phyloP scores from a whole-genome alignment of 2,329 filamentous ascomycete genomes.

The Colletotrichum horii region DNA sequence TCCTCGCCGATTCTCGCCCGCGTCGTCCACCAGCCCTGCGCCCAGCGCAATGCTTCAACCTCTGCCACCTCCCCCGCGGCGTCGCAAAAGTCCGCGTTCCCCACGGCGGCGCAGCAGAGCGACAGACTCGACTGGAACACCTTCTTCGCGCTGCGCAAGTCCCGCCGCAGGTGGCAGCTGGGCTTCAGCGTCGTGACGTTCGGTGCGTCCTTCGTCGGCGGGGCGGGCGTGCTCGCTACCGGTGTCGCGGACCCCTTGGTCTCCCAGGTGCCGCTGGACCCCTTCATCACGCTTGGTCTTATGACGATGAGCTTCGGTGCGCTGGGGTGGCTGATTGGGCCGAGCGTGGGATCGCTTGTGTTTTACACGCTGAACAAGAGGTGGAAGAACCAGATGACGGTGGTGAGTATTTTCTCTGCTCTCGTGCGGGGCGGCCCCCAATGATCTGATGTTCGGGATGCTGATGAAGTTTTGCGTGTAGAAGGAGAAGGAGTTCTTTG shows the following conservation, averaged over 20 bases:
- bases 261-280: constrained; percentile 81
- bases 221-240: constrained; percentile 70
- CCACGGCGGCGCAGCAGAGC: constrained; percentile 20
- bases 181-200: constrained; percentile 74
- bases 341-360: constrained; percentile 77
- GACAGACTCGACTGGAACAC: constrained; percentile 81
- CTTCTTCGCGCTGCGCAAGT: constrained; percentile 89
- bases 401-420: constrained; percentile 51
- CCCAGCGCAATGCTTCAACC: constrained; percentile 18
- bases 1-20: constrained; percentile 25
- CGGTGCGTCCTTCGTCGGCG: constrained; percentile 63
- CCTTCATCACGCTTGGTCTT: constrained; percentile 82
- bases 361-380: constrained; percentile 80
- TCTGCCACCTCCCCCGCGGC: constrained; percentile 12
- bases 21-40: constrained; percentile 22
- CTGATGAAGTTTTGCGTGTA: constrained; percentile 34
- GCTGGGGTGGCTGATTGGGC: constrained; percentile 88
- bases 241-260: constrained; percentile 76
- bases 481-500: constrained; percentile 96
- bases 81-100: constrained; percentile 13
- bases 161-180: constrained; percentile 83
- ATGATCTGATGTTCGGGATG: background rate
- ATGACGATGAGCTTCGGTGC: constrained; percentile 78
- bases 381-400: constrained; percentile 73
- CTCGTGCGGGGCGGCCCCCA: background rate